Evolutionary conservation across 2,329 filamentous ascomycete genomes (phyloP), one percentile per base, ranked within the genome.

Genomic region (Incumbomyces lentus): DNA sequence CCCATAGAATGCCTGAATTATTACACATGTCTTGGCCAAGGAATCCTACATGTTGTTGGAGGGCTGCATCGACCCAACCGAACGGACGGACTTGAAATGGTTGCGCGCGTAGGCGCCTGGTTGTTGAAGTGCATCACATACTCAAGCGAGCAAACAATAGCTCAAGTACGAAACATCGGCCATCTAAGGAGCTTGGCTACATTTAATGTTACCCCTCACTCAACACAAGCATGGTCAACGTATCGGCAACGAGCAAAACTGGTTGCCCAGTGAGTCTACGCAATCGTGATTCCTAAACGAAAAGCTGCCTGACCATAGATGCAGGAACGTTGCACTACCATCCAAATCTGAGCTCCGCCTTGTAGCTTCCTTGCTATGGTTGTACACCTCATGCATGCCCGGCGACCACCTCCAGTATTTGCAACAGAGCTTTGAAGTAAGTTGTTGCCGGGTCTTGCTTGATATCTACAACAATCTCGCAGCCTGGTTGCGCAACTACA

Each of bases 341-440:
- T 54, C 48, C 18, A 40, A 38, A 14, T 48, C 40, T 14, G 54
- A 57, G 43, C 22, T 40, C 30, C 42, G 22, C 13, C 30, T 54
- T 8, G 16, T 55, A 34, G 35, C 44, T 22, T 19, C 43, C 11
- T 39, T 56, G 16, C 30, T 49, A 8, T 43, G 49, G 16, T 10
- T 56, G 6, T 56, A 52, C 26, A 46, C 56, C 45, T 48, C 47
- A 26, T 48, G 50, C 35, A 46, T 57, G 13, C 53, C 56, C 38
- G 40, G 48, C n/a, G 44, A 52, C 12, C 52, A 54, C 19, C 45
- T 56, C 22, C 44, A 48, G 33, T 29, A 37, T 11, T 40, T 46
- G 13, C 32, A 13, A 10, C 6, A 36, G 2, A 40, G 41, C 30
- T 13, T 39, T 19, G 17, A 47, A 48, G 17, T 17, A 40, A 12